A percentile compares a stretch with the other conserved stretches of the same genome.
Evolutionary conservation across 345 rosid genomes (phyloP).

Genomic region (Cochlearia excelsa): DNA sequence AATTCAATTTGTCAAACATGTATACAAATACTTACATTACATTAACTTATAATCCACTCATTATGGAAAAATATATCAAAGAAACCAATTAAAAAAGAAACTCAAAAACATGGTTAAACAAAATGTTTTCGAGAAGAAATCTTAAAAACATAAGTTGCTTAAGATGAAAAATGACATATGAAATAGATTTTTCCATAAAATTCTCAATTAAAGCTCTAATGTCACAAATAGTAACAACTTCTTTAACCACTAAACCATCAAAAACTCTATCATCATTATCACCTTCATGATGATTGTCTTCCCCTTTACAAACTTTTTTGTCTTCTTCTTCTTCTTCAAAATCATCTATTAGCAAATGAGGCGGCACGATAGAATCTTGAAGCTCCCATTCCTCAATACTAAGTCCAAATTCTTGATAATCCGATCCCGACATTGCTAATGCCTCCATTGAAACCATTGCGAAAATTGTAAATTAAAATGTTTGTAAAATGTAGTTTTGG

Average conservation of each 20-base stretch:
- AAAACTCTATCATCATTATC: slow-evolving; percentile 10
- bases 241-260: slow-evolving; percentile 2
- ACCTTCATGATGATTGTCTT: slow-evolving; percentile 8
- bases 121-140: slow-evolving; percentile 21
- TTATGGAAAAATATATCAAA: neutral
- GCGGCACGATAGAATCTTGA: slow-evolving; percentile 24
- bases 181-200: slow-evolving; percentile 1
- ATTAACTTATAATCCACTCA: neutral
- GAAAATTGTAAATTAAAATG: neutral
- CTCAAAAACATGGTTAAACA: slow-evolving; percentile 17
- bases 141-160: slow-evolving; percentile 17
- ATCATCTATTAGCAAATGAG: slow-evolving; percentile 39
- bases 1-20: slow-evolving; percentile 4
- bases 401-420: slow-evolving; percentile 37
- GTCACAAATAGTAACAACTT: slow-evolving; percentile 11
- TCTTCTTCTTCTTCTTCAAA: slow-evolving; percentile 18
- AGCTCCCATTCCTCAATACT: slow-evolving; percentile 40
- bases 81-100: slow-evolving; percentile 4
- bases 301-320: neutral
- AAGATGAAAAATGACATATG: slow-evolving; percentile 18
- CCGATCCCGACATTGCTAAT: slow-evolving; percentile 48
- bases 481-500: slow-evolving; percentile 1
- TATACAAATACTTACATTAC: neutral
- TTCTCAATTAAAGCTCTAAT: slow-evolving; percentile 11
- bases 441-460: slow-evolving; percentile 42